phyloP scores from a whole-genome alignment of 306 rosid genomes.

The Mimosa bimucronata region DNA sequence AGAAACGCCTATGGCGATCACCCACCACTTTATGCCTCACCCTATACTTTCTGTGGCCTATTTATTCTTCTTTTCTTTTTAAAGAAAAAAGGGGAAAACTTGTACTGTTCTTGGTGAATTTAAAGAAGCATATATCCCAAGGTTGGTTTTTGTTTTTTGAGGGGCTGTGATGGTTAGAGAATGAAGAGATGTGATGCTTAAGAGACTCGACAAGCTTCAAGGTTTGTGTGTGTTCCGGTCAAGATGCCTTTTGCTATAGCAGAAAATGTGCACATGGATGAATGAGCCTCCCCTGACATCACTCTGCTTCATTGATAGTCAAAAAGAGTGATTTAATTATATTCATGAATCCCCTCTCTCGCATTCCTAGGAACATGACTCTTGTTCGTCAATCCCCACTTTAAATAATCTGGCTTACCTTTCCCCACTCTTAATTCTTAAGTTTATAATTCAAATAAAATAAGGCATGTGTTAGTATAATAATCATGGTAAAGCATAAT shows the following conservation, averaged over 20 bases:
- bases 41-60: neutral
- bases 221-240: neutral
- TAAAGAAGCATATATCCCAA: conserved; percentile 18
- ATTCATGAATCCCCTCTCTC: conserved; percentile 5
- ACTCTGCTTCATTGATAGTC: conserved; percentile 34
- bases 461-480: conserved; percentile 29
- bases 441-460: neutral
- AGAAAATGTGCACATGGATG: conserved; percentile 41
- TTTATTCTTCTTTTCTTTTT: neutral
- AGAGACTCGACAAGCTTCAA: conserved; percentile 19
- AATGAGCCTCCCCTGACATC: conserved; percentile 39
- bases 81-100: neutral
- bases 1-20: neutral
- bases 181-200: neutral
- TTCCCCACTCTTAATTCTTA: neutral
- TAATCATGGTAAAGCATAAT: conserved; percentile 18
- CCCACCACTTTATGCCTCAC: neutral
- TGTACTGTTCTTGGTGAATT: neutral
- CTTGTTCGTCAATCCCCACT: conserved; percentile 38
- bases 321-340: conserved; percentile 39
- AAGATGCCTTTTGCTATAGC: conserved; percentile 43
- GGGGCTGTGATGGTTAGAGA: neutral
- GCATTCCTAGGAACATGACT: conserved; percentile 39
- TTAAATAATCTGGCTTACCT: conserved; percentile 6
- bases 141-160: neutral